phyloP scores from a whole-genome alignment of 352 stramenopile genomes.

The Aphanomyces invadans region DNA sequence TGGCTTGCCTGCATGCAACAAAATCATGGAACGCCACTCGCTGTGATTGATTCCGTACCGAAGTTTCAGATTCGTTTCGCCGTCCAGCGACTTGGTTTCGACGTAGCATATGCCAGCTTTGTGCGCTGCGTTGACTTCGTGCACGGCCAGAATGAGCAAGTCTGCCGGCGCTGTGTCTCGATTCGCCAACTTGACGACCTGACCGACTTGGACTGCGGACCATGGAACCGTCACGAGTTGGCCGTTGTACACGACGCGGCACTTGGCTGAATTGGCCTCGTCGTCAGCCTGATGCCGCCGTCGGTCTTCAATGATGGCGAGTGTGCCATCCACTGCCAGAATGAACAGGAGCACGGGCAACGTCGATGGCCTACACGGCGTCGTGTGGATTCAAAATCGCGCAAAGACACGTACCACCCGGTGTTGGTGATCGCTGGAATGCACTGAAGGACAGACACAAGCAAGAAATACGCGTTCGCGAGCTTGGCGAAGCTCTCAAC shows the following conservation, averaged over 20 bases:
- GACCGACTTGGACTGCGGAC: conserved; percentile 67
- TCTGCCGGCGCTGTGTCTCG: conserved; percentile 77
- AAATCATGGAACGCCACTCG: background rate
- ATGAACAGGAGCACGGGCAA: conserved; percentile 87
- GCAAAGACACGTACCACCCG: conserved; percentile 58
- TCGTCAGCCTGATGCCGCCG: conserved; percentile 70
- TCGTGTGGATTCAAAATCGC: conserved; percentile 51
- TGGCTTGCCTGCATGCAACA: conserved; percentile 38
- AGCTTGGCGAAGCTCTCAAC: conserved; percentile 92
- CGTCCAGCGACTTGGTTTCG: conserved; percentile 83
- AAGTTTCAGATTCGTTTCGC: conserved; percentile 87
- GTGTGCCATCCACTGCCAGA: conserved; percentile 79
- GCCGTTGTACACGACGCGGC: conserved; percentile 51
- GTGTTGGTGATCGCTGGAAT: conserved; percentile 90
- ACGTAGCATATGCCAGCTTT: conserved; percentile 78
- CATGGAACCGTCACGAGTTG: conserved; percentile 50
- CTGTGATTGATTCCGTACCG: conserved; percentile 44
- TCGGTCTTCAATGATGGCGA: conserved; percentile 81
- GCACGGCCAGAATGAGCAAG: conserved; percentile 69
- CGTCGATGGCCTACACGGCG: conserved; percentile 84
- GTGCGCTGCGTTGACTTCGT: conserved; percentile 49
- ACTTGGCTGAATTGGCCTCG: conserved; percentile 71
- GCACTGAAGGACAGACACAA: conserved; percentile 83
- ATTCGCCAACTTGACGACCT: conserved; percentile 71
- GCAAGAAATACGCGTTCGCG: conserved; percentile 90